These are phyloP conservation scores for Hansenula sp. DNA, from an alignment of 1,139 yeast genomes.

Conservation along the genomic window DNA sequence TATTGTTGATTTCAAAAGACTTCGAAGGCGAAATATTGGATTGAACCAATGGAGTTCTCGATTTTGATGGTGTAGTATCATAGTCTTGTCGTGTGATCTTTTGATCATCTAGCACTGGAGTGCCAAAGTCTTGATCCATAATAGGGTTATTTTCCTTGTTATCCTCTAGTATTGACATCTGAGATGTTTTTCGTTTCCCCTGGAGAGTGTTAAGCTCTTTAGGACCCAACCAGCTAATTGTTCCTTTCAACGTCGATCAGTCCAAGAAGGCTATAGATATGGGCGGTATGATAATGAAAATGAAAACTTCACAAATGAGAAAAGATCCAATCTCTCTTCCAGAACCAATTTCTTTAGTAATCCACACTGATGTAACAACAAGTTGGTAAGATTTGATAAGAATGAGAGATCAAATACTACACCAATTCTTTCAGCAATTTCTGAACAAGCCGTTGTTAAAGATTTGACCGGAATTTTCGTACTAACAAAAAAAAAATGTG, in stretches of 20 bases:
- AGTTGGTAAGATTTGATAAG: too few species aligned
- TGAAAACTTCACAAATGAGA: background rate
- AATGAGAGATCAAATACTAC: background rate
- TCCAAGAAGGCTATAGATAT: too few species aligned
- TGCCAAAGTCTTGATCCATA: background rate
- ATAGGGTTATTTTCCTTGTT: conserved; percentile 1
- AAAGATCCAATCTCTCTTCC: background rate
- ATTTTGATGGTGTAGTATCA: background rate
- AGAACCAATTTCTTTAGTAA: too few species aligned
- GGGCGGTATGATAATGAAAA: too few species aligned
- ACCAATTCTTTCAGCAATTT: background rate
- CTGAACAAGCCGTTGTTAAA: background rate
- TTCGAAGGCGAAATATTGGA: background rate
- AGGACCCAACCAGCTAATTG: background rate
- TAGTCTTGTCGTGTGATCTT: background rate
- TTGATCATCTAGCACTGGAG: background rate
- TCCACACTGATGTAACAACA: too few species aligned
- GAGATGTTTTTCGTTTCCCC: too few species aligned
- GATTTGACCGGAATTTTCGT: background rate
- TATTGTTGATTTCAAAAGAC: background rate
- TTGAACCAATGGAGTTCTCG: background rate
- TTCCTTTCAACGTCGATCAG: background rate
- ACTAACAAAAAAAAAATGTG: background rate
- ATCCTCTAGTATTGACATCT: conserved; percentile 1
- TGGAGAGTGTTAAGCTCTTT: background rate